phyloP scores from a whole-genome alignment of 805 yeast genomes.

The Candida insectalens region DNA sequence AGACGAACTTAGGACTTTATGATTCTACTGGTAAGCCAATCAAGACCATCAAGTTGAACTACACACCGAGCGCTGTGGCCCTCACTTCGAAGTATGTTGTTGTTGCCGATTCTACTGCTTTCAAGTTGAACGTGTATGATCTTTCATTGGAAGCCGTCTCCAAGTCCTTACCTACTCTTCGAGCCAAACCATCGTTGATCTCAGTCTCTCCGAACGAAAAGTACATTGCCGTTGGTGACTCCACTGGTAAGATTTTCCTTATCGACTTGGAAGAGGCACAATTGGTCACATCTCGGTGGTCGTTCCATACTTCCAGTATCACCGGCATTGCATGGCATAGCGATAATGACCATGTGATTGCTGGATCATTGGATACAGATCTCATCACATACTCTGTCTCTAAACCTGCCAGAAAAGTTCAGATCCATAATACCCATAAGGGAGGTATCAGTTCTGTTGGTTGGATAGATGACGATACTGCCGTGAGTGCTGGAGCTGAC shows the following conservation, averaged over 20 bases:
- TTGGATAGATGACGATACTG: slow-evolving; percentile 46
- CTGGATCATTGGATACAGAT: slow-evolving; percentile 80
- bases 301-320: slow-evolving; percentile 83
- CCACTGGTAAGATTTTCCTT: slow-evolving; percentile 75
- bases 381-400: slow-evolving; percentile 71
- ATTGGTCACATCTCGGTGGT: slow-evolving; percentile 83
- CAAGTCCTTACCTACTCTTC: slow-evolving; percentile 30
- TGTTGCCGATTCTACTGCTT: slow-evolving; percentile 36
- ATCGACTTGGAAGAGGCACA: slow-evolving; percentile 45
- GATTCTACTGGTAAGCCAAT: slow-evolving; percentile 21
- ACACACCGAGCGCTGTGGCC: slow-evolving; percentile 37
- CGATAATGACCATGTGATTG: slow-evolving; percentile 62
- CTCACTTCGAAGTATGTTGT: slow-evolving; percentile 34
- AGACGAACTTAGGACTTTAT: slow-evolving; percentile 29
- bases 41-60: slow-evolving; percentile 23
- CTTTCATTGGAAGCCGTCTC: slow-evolving; percentile 7
- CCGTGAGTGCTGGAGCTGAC: slow-evolving; percentile 74
- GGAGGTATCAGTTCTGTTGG: slow-evolving; percentile 71
- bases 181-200: slow-evolving; percentile 55
- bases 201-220: slow-evolving; percentile 63
- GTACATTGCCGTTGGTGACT: slow-evolving; percentile 77
- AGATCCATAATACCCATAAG: slow-evolving; percentile 73
- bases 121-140: slow-evolving; percentile 31
- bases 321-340: slow-evolving; percentile 70
- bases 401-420: slow-evolving; percentile 69